These are phyloP conservation scores for Zizania latifolia DNA, from an alignment of 176 grass and related monocot genomes.

Conservation along the genomic window DNA sequence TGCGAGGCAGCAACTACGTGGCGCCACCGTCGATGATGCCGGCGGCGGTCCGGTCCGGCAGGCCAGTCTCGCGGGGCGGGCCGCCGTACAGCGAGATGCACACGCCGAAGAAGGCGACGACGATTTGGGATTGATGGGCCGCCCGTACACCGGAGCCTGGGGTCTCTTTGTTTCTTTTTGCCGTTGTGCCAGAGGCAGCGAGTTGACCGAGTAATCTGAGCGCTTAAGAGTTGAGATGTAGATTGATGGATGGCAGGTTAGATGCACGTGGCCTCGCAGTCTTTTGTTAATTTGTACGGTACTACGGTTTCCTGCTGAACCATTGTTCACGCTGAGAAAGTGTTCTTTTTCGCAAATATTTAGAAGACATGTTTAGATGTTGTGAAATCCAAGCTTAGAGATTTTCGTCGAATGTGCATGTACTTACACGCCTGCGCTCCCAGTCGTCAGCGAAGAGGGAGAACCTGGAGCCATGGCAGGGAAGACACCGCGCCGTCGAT, in stretches of 20 bases:
- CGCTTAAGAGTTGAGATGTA: conserved; percentile 46
- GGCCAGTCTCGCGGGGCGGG: conserved; percentile 20
- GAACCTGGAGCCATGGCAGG: conserved; percentile 26
- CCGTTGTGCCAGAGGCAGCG: not conserved
- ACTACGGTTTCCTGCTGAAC: conserved; percentile 5
- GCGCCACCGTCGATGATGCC: conserved; percentile 10
- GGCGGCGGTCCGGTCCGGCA: not conserved
- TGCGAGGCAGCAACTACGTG: conserved; percentile 17
- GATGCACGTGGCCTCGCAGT: conserved; percentile 4
- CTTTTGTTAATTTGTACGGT: conserved; percentile 6
- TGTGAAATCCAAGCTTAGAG: too few species aligned
- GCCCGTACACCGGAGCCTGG: not conserved
- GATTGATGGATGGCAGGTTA: not conserved
- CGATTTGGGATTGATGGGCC: conserved; percentile 34
- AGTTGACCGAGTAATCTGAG: not conserved
- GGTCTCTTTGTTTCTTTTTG: not conserved
- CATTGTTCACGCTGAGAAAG: conserved; percentile 24
- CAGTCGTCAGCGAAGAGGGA: conserved; percentile 37
- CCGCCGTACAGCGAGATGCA: conserved; percentile 33
- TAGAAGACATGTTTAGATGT: too few species aligned
- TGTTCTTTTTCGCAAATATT: too few species aligned
- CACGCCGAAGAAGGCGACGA: conserved; percentile 22
- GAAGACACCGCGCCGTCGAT: not conserved
- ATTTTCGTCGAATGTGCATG: too few species aligned
- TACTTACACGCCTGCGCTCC: conserved; percentile 47